phyloP scores from a whole-genome alignment of 2,329 filamentous ascomycete genomes.

The Fusarium globosum region DNA sequence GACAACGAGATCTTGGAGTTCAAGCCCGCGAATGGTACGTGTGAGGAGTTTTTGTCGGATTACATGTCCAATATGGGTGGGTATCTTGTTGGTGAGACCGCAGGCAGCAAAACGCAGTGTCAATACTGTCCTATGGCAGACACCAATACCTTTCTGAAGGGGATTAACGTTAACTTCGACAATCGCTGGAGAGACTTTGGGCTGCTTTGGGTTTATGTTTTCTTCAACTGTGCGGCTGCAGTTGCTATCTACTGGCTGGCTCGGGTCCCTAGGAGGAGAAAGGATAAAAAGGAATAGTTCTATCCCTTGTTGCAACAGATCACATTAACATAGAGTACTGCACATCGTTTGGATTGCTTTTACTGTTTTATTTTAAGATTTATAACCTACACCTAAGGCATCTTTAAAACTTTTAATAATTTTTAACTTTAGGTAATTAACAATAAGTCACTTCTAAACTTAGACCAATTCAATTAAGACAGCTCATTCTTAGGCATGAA shows the following conservation, averaged over 20 bases:
- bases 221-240: constrained; percentile 62
- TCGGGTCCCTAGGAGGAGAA: constrained; percentile 47
- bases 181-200: constrained; percentile 68
- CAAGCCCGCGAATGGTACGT: not conserved
- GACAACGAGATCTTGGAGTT: constrained; percentile 6
- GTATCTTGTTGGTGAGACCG: not conserved
- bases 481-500: not conserved
- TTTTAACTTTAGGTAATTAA: too few relatives aligned
- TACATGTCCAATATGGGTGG: constrained; percentile 8
- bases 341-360: not conserved
- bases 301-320: not conserved
- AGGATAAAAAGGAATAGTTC: not conserved
- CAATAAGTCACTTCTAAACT: not conserved
- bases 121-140: constrained; percentile 54
- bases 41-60: not conserved
- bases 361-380: too few relatives aligned
- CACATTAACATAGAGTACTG: accelerated
- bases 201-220: constrained; percentile 62
- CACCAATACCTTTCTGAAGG: constrained; percentile 50
- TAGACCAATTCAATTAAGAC: not conserved
- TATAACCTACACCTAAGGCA: too few relatives aligned
- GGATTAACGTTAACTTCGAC: constrained; percentile 56
- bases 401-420: too few relatives aligned
- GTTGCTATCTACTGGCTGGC: constrained; percentile 60
- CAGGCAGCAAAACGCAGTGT: constrained; percentile 49